These are phyloP conservation scores for Suhomyces choctaworum DNA, from an alignment of 1,139 yeast genomes.

Conservation along the genomic window DNA sequence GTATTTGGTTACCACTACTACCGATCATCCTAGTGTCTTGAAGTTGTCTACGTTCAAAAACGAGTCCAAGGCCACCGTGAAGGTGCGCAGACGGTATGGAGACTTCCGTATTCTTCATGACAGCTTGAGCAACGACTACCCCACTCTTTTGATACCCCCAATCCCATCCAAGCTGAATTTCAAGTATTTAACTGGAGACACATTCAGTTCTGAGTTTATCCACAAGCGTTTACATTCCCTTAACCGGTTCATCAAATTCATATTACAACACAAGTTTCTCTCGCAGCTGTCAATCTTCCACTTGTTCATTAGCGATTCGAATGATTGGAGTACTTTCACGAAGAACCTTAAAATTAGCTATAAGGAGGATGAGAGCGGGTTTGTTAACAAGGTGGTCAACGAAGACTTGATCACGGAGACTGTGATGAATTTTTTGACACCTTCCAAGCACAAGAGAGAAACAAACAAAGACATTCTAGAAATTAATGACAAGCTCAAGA, in stretches of 20 bases:
- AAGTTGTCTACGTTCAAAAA: constrained; percentile 25
- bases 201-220: constrained; percentile 80
- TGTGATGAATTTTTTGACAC: constrained; percentile 87
- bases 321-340: constrained; percentile 82
- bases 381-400: constrained; percentile 47
- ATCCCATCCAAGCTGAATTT: constrained; percentile 89
- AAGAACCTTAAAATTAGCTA: constrained; percentile 54
- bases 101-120: constrained; percentile 81
- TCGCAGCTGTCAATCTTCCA: constrained; percentile 71
- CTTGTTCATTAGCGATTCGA: constrained; percentile 70
- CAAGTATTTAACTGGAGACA: constrained; percentile 93
- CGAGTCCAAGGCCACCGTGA: constrained; percentile 39
- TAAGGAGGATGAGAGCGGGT: constrained; percentile 24
- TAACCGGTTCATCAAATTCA: constrained; percentile 70
- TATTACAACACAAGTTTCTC: constrained; percentile 71
- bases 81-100: constrained; percentile 75
- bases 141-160: constrained; percentile 88
- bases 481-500: constrained; percentile 78
- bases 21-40: constrained; percentile 47
- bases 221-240: constrained; percentile 81
- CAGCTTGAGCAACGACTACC: constrained; percentile 72
- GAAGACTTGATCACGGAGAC: constrained; percentile 78
- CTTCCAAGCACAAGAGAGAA: constrained; percentile 65
- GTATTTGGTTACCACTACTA: constrained; percentile 69
- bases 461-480: constrained; percentile 78